These are phyloP conservation scores for Oropetium thomaeum DNA, from an alignment of 176 grass and related monocot genomes.

Conservation along the genomic window DNA sequence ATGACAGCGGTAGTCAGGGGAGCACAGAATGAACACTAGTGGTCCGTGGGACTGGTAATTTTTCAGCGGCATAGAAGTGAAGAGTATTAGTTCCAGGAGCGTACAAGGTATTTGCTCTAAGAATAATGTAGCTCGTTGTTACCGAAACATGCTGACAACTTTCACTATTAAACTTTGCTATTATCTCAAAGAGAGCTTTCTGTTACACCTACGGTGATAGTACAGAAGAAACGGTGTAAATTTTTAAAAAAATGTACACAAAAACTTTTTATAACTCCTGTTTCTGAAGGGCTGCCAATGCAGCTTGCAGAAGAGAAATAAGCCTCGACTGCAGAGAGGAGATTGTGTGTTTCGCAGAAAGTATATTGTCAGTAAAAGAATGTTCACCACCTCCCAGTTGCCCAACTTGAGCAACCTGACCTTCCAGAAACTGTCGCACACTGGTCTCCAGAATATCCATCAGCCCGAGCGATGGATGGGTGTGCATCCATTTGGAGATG, in stretches of 20 bases:
- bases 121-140: neutral
- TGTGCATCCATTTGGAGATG: slow-evolving; percentile 91
- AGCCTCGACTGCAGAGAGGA: slow-evolving; percentile 48
- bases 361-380: slow-evolving; percentile 10
- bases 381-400: slow-evolving; percentile 7
- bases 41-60: too few relatives aligned
- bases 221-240: neutral
- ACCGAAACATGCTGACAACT: neutral
- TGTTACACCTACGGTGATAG: slow-evolving; percentile 29
- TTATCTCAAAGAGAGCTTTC: neutral
- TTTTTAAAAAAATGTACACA: slow-evolving; percentile 31
- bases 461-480: slow-evolving; percentile 59
- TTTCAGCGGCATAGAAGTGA: too few relatives aligned
- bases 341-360: slow-evolving; percentile 37
- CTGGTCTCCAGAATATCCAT: slow-evolving; percentile 63
- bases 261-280: slow-evolving; percentile 7
- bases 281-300: slow-evolving; percentile 50
- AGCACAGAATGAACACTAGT: too few relatives aligned
- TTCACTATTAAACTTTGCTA: slow-evolving; percentile 21
- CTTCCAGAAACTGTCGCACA: slow-evolving; percentile 58
- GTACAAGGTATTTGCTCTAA: too few relatives aligned
- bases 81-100: too few relatives aligned
- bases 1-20: too few relatives aligned
- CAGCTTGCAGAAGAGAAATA: slow-evolving; percentile 58
- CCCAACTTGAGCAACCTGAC: slow-evolving; percentile 56